Evolutionary conservation across 2,329 filamentous ascomycete species (phyloP).

Genomic region (Pseudogymnoascus sp.): DNA sequence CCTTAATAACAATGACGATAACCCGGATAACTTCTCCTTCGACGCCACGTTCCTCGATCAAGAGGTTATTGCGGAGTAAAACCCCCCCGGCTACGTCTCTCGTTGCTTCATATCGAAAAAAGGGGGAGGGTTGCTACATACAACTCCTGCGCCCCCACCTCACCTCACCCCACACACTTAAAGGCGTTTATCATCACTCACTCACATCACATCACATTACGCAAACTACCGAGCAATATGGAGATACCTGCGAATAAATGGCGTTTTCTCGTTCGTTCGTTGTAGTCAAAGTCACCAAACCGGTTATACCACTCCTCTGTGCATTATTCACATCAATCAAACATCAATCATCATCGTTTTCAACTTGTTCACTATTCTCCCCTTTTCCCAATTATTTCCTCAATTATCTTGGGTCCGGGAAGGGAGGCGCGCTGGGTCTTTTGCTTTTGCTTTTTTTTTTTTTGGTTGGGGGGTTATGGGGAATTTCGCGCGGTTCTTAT

Average conservation of each 20-base stretch:
- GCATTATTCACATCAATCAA: neutral
- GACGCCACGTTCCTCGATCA: slow-evolving; percentile 26
- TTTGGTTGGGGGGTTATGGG: neutral
- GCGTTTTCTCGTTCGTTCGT: neutral
- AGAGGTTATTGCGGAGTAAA: neutral
- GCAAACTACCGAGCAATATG: neutral
- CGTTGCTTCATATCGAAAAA: neutral
- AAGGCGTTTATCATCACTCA: neutral
- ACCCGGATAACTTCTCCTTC: slow-evolving; percentile 48
- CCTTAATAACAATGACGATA: slow-evolving; percentile 50
- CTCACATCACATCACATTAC: neutral
- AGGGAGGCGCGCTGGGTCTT: neutral
- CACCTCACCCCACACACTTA: neutral
- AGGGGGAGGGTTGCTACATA: too few species aligned
- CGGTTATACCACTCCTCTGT: neutral
- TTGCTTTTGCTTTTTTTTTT: neutral
- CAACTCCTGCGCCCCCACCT: neutral
- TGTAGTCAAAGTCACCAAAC: neutral
- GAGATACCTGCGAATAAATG: neutral
- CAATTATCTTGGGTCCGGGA: neutral
- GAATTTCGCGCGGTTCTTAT: neutral
- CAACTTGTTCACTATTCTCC: neutral
- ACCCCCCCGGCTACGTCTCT: too few species aligned
- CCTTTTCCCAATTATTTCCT: neutral
- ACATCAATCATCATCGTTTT: neutral